These are phyloP conservation scores for Gossypium davidsonii DNA, from an alignment of 441 rosid species.

Conservation along the genomic window DNA sequence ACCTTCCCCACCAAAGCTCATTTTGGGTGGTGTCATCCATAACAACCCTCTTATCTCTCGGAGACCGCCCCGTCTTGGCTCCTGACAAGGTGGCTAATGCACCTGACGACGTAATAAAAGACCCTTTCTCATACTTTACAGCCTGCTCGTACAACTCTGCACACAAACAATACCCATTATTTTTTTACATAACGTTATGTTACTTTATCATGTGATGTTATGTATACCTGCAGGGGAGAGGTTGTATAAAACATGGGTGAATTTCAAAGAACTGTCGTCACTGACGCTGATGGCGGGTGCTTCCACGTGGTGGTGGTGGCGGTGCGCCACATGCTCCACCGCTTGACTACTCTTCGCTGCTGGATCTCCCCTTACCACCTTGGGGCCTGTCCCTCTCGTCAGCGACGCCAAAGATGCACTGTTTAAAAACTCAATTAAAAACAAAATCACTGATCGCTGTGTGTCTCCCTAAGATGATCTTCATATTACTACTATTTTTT, in stretches of 20 bases:
- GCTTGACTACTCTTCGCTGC: constrained; percentile 42
- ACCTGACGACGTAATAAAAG: constrained; percentile 70
- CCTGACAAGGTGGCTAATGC: constrained; percentile 88
- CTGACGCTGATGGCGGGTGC: constrained; percentile 51
- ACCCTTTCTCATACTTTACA: constrained; percentile 72
- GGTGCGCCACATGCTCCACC: constrained; percentile 30
- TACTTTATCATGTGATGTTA: too few relatives aligned
- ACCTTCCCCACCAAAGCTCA: constrained; percentile 98
- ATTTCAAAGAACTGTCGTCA: constrained; percentile 71
- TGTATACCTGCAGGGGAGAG: constrained; percentile 82
- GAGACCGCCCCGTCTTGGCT: constrained; percentile 86
- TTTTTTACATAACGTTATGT: neutral
- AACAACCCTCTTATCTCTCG: constrained; percentile 87
- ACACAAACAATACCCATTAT: neutral
- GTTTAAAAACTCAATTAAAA: constrained; percentile 5
- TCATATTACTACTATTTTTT: too few relatives aligned
- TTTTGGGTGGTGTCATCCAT: constrained; percentile 52
- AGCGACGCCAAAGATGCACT: constrained; percentile 94
- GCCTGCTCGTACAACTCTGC: constrained; percentile 89
- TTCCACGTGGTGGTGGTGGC: constrained; percentile 23
- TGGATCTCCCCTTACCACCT: constrained; percentile 78
- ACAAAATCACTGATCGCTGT: neutral
- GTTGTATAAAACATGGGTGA: constrained; percentile 86
- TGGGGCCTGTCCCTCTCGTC: constrained; percentile 82
- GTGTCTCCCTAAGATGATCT: too few relatives aligned